Percentiles rank a stretch among this genome's conserved stretches.
These are phyloP conservation scores for Theileria annulata DNA, from an alignment of 169 alveolate genomes.

Conservation along the genomic window DNA sequence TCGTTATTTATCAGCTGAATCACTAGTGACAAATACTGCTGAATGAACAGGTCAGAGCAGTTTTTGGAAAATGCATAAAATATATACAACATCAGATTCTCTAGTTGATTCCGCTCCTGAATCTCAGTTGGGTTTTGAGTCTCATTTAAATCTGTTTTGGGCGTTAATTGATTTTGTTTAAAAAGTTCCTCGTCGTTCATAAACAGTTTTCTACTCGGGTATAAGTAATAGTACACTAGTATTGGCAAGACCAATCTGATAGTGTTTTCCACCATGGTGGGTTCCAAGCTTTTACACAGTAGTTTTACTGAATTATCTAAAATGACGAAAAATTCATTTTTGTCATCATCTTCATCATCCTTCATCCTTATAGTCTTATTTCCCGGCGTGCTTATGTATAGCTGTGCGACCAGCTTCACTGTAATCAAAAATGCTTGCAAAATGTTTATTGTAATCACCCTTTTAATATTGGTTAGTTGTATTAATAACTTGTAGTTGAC, in stretches of 20 bases:
- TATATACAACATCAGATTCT: neutral
- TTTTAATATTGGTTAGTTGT: constrained; percentile 2
- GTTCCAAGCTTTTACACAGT: constrained; percentile 10
- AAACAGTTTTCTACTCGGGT: neutral
- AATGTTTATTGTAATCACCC: constrained; percentile 1
- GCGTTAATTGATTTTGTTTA: neutral
- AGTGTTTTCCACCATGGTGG: neutral
- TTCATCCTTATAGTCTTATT: neutral
- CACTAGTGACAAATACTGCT: constrained; percentile 10
- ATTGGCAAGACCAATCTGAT: constrained; percentile 10
- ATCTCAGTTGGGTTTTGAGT: neutral
- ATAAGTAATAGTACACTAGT: neutral
- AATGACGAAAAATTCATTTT: neutral
- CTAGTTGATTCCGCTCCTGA: neutral
- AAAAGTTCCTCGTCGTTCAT: neutral
- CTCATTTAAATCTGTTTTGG: neutral
- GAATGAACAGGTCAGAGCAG: constrained; percentile 8
- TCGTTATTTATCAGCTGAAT: neutral
- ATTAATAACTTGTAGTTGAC: constrained; percentile 8
- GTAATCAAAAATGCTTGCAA: neutral
- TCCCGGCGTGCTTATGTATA: neutral
- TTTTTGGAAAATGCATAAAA: neutral
- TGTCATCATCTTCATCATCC: neutral
- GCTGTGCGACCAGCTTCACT: neutral
- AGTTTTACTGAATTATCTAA: neutral